Base-by-base conservation (phyloP, 2,329 filamentous ascomycete genomes). In the Coleophoma cylindrospora region DNA sequence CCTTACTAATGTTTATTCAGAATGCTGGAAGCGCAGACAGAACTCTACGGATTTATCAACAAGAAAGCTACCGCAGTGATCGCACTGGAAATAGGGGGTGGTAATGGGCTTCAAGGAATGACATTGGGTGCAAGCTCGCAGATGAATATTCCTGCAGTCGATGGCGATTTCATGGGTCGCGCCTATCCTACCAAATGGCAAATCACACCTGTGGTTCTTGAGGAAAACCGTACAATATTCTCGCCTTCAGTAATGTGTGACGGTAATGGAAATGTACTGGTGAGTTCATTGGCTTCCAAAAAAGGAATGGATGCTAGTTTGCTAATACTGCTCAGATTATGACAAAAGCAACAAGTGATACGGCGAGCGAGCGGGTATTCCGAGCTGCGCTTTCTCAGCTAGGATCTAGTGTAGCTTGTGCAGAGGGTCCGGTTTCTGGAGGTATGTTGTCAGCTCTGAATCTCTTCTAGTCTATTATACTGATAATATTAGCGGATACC, bases 41-140 rank as follows among this genome's bases (percentile, higher is more conserved):
- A 79, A 58, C 68, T 85, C 11, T 80, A 77, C 63, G 74, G 75
- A 40, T 73, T 76, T 21, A 68, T 75, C 41, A 66, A 70, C 37
- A 61, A 64, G 14, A 61, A 63, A 1, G 73, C 78, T 17, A 77
- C 79, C n/a, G 76, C 79, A 45, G 75, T 84, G 55, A 79, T 85
- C 53, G 72, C 77, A 1, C 60, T 84, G 4, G 82, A 86, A 56
- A 82, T 86, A 50, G 83, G 83, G 11, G 83, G 83, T 11, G 76
- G 73, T 1, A 86, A 86, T 54, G 82, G 83, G 0, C 68, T 85
- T 9, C 75, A 81, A 54, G 74, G 76, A 9, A 68, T 84, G 65
- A 70, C 81, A 3, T 64, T 83, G 4, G 80, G 80, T 4, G 75
- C 77, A 0, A 75, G 73, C 47, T 67, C 68, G 1, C 73, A 76